These are phyloP conservation scores for Helicocarpus griseus DNA, from an alignment of 2,329 filamentous ascomycete species.

Conservation along the genomic window DNA sequence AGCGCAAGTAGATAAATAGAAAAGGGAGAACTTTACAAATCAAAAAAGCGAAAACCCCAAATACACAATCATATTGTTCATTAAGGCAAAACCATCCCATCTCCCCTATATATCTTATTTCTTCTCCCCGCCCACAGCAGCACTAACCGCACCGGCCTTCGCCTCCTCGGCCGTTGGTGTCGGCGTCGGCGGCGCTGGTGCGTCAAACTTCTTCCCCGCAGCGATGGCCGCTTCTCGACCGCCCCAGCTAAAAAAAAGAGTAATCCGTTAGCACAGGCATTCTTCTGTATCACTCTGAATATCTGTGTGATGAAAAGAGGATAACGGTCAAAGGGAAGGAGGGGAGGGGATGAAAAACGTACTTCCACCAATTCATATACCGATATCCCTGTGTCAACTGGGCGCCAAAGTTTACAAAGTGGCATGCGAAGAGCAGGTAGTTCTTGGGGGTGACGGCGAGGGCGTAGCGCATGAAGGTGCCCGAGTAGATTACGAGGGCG, in stretches of 20 bases:
- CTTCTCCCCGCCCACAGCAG: constrained; percentile 10
- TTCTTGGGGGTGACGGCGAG: constrained; percentile 54
- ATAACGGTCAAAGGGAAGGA: neutral
- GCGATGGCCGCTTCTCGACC: constrained; percentile 32
- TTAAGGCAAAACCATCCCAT: too few relatives aligned
- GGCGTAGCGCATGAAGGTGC: constrained; percentile 58
- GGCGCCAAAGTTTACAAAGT: constrained; percentile 54
- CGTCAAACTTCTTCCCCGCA: constrained; percentile 12
- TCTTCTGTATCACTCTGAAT: too few relatives aligned
- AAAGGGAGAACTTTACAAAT: too few relatives aligned
- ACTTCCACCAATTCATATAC: constrained; percentile 52
- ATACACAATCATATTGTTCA: neutral
- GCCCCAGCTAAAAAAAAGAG: constrained; percentile 27
- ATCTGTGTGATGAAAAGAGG: neutral
- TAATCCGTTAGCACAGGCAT: neutral
- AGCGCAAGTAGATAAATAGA: too few relatives aligned
- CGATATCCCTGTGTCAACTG: constrained; percentile 54
- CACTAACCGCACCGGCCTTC: constrained; percentile 19
- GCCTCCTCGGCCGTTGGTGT: constrained; percentile 21
- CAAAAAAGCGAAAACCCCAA: neutral
- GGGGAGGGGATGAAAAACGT: constrained; percentile 16
- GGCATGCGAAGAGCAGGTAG: constrained; percentile 60
- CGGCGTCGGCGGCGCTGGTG: constrained; percentile 13
- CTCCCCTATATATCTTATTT: neutral
- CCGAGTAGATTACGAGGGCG: constrained; percentile 52